Conservation (phyloP, 345 rosid species). For the Gossypium rotundifolium region DNA sequence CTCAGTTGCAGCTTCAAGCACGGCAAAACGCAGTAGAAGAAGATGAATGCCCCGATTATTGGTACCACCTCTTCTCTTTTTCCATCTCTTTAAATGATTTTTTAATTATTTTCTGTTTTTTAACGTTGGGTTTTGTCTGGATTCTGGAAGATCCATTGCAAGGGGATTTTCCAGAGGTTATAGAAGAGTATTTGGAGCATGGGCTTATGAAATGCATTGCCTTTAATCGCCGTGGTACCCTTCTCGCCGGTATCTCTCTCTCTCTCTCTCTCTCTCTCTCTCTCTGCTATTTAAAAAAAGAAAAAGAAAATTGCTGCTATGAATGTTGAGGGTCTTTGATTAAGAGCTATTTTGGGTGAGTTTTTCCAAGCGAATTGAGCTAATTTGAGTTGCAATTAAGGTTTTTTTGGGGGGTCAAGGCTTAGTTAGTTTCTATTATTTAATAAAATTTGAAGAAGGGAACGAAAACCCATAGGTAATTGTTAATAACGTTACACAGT, state of each 20-base stretch:
- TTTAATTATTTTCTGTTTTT: not conserved
- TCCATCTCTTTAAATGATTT: not conserved
- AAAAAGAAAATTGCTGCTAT: not conserved
- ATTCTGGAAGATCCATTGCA: constrained; percentile 67
- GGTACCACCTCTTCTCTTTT: constrained; percentile 28
- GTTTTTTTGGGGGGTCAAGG: not conserved
- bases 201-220: constrained; percentile 92
- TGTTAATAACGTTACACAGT: not conserved
- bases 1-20: not conserved
- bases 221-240: constrained; percentile 95
- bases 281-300: not conserved
- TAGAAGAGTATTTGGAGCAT: constrained; percentile 94
- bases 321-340: not conserved
- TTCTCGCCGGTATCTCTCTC: constrained; percentile 58
- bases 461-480: not conserved
- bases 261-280: no score
- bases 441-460: not conserved
- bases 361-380: not conserved
- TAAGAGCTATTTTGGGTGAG: not conserved
- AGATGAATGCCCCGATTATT: constrained; percentile 56
- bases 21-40: not conserved
- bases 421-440: not conserved
- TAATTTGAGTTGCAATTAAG: not conserved
- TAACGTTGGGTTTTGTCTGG: not conserved
- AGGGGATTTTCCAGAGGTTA: constrained; percentile 98